Conservation (phyloP, 1,139 yeast species). For the Casaregolazyma suthepensis region DNA sequence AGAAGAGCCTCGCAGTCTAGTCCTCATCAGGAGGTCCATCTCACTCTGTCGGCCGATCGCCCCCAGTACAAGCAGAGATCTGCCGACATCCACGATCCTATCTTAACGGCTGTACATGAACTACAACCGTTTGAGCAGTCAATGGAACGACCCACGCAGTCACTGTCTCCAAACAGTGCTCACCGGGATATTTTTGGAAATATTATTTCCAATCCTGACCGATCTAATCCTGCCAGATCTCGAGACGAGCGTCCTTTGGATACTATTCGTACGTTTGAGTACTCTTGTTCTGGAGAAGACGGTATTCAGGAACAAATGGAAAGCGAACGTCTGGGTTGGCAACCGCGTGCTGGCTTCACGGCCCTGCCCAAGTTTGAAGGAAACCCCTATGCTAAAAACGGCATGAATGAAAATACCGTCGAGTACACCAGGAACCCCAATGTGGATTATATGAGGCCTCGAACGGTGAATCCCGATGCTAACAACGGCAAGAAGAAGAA, state of each 20-base stretch:
- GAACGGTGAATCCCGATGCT: conserved; percentile 18
- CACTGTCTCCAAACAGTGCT: conserved; percentile 37
- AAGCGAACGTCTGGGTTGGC: conserved; percentile 72
- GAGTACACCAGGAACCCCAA: conserved; percentile 17
- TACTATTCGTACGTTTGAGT: conserved; percentile 88
- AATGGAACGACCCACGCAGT: conserved; percentile 37
- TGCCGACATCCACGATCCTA: conserved; percentile 69
- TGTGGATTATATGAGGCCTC: conserved; percentile 17
- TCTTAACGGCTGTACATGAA: conserved; percentile 84
- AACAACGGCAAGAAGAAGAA: conserved; percentile 53
- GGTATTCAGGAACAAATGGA: conserved; percentile 75
- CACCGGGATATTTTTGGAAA: conserved; percentile 81
- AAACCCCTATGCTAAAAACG: conserved; percentile 39
- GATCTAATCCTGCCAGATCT: conserved; percentile 85
- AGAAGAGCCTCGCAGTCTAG: conserved; percentile 13
- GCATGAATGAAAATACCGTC: conserved; percentile 38
- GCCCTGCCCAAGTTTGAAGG: conserved; percentile 33
- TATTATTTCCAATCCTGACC: conserved; percentile 66
- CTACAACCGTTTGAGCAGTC: conserved; percentile 93
- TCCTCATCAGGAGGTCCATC: not conserved
- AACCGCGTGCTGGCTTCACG: conserved; percentile 54
- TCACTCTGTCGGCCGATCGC: not conserved
- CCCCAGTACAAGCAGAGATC: conserved; percentile 18
- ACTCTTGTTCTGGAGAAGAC: conserved; percentile 83
- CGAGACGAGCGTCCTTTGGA: conserved; percentile 95